phyloP scores from a whole-genome alignment of 768 basidiomycete species.

The Mycena kentingensis region DNA sequence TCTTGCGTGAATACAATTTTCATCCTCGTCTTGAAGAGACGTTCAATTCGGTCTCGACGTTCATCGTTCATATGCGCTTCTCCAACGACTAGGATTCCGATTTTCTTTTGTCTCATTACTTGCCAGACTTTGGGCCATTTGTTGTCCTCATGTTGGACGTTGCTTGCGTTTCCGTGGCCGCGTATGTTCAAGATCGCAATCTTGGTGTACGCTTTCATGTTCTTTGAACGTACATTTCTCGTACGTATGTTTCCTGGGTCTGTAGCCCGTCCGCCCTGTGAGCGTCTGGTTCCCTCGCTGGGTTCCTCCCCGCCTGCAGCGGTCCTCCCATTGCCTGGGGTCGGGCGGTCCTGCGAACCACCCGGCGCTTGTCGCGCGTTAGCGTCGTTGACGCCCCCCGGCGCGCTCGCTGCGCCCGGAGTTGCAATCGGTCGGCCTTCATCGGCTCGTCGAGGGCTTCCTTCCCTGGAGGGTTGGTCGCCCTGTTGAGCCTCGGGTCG shows the following conservation, averaged over 20 bases:
- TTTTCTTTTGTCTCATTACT: slow-evolving; percentile 26
- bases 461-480: background rate
- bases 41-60: slow-evolving; percentile 5
- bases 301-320: no score
- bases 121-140: slow-evolving; percentile 1
- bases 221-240: no score
- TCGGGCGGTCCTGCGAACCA: no score
- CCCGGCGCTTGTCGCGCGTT: background rate
- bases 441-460: background rate
- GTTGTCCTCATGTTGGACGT: background rate
- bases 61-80: slow-evolving; percentile 34
- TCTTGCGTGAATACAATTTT: slow-evolving; percentile 23
- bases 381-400: background rate
- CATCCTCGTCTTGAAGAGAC: slow-evolving; percentile 8
- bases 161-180: background rate
- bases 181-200: background rate
- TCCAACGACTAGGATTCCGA: slow-evolving; percentile 31
- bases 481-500: background rate
- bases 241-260: no score
- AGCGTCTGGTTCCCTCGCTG: no score
- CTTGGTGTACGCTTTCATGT: background rate
- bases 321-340: no score
- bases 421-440: background rate
- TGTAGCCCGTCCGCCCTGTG: no score
- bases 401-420: background rate